Evolutionary conservation across 331 rosid species (phyloP).

Genomic region (Stylosanthes scabra): DNA sequence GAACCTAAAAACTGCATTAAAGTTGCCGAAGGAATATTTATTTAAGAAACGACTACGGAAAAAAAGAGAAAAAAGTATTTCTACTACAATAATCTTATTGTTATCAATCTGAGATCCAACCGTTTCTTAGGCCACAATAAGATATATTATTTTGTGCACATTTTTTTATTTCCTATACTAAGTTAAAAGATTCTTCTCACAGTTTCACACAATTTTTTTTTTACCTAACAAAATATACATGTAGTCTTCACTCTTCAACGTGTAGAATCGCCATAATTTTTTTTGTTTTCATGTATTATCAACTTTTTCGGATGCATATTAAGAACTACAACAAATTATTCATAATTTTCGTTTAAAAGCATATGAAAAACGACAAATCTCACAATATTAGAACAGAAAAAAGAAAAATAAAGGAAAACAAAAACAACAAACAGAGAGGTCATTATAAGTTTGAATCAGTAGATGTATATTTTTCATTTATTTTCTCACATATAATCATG

Average conservation of each 20-base stretch:
- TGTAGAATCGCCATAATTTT: not conserved
- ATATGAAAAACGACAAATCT: not conserved
- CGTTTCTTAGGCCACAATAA: not conserved
- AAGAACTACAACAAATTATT: too few relatives aligned
- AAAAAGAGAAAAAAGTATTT: not conserved
- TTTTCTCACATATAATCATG: not conserved
- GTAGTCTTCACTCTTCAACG: not conserved
- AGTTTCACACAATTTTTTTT: too few relatives aligned
- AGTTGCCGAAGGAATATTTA: too few relatives aligned
- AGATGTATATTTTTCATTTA: not conserved
- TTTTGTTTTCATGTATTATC: too few relatives aligned
- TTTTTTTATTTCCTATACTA: too few relatives aligned
- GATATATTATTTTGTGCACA: too few relatives aligned
- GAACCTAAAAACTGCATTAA: too few relatives aligned
- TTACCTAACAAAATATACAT: not conserved
- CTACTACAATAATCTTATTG: not conserved
- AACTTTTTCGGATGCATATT: too few relatives aligned
- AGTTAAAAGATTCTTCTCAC: too few relatives aligned
- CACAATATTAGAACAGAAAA: not conserved
- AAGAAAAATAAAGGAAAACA: too few relatives aligned
- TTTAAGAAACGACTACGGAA: too few relatives aligned
- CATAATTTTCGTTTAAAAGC: not conserved
- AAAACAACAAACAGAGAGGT: not conserved
- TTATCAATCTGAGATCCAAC: conserved; percentile 1
- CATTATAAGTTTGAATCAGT: not conserved